Conservation (phyloP, 164 flowering plant genomes). For the Brasenia schreberi region DNA sequence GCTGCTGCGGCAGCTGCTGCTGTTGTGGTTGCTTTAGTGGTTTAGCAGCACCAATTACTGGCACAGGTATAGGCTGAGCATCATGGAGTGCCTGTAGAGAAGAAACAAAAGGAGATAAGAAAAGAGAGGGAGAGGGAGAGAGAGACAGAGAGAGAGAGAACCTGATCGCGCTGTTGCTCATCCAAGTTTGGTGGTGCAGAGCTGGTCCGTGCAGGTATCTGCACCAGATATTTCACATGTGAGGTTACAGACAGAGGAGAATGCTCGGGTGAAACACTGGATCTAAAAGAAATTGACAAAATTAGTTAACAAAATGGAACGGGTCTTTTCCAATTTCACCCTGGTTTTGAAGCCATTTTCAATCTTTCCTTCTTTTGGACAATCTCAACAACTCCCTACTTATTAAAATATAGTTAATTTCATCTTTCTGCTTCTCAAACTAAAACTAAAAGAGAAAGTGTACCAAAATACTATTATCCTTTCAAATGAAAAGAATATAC, state of each 20-base stretch:
- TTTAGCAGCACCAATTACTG: neutral
- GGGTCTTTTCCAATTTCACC: no score
- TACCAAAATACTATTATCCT: no score
- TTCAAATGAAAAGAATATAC: no score
- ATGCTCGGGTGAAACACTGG: no score
- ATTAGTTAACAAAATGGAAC: neutral
- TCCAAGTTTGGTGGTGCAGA: constrained; percentile 96
- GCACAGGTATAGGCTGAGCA: neutral
- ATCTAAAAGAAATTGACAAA: neutral
- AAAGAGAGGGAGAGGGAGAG: neutral
- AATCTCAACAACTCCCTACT: no score
- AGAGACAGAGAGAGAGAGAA: constrained; percentile 5
- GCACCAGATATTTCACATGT: neutral
- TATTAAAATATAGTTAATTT: no score
- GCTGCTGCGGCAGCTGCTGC: constrained; percentile 35
- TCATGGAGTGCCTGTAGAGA: neutral
- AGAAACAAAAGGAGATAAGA: neutral
- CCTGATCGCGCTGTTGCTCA: constrained; percentile 87
- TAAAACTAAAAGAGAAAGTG: no score
- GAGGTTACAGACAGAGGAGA: no score
- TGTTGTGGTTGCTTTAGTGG: constrained; percentile 1
- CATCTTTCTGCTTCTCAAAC: no score
- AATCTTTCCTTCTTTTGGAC: no score
- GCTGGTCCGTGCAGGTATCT: constrained; percentile 94
- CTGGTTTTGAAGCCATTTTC: no score